Percentiles rank a stretch among this genome's conserved stretches.
Evolutionary conservation across 352 stramenopile genomes (phyloP).

Genomic region (Elongisporangium prolatum): DNA sequence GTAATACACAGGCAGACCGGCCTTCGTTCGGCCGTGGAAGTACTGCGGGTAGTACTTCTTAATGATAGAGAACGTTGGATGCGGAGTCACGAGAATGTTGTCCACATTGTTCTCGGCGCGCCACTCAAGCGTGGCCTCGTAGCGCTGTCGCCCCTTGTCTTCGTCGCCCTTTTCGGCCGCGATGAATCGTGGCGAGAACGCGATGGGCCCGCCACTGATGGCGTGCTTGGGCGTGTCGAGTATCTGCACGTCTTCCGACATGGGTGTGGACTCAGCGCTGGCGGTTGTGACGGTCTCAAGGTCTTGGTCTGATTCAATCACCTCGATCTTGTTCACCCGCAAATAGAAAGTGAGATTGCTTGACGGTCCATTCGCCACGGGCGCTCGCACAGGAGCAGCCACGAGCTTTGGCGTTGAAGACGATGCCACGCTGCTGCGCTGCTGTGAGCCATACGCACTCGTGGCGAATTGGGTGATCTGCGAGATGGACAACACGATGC

Average conservation of each 20-base stretch:
- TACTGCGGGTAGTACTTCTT: constrained; percentile 92
- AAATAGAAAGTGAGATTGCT: constrained; percentile 43
- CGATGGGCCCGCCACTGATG: constrained; percentile 60
- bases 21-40: constrained; percentile 83
- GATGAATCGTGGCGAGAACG: constrained; percentile 78
- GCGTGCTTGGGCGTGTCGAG: constrained; percentile 8
- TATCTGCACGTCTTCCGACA: constrained; percentile 11
- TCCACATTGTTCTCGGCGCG: constrained; percentile 84
- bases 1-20: constrained; percentile 76
- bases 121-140: constrained; percentile 80
- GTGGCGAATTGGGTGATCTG: constrained; percentile 66
- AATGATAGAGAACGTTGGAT: constrained; percentile 83
- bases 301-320: constrained; percentile 59
- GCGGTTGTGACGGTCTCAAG: constrained; percentile 11
- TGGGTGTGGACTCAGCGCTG: constrained; percentile 18
- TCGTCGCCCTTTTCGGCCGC: constrained; percentile 81
- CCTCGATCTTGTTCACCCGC: constrained; percentile 56
- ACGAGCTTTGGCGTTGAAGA: not conserved
- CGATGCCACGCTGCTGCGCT: not conserved
- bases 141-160: constrained; percentile 71
- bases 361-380: constrained; percentile 10
- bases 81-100: constrained; percentile 76
- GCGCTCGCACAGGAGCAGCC: not conserved
- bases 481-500: constrained; percentile 69
- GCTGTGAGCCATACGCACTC: constrained; percentile 2